These are phyloP conservation scores for Tardiomyces digboiensis DNA, from an alignment of 1,139 yeast species.

Conservation along the genomic window DNA sequence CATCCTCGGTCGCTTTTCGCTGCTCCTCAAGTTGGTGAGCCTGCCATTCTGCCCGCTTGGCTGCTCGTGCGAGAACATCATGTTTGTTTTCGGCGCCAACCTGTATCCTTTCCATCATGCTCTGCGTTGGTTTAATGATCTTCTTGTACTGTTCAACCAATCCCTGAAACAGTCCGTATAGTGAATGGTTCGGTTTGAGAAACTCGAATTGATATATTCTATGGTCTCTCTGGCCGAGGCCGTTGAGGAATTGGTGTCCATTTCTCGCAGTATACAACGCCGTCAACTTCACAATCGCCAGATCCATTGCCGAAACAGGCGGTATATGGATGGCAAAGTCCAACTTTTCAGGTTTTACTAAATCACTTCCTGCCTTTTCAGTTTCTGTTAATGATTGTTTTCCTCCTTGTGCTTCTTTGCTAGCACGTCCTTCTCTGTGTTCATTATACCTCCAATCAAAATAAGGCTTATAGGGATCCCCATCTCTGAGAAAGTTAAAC, in stretches of 20 bases:
- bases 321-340: conserved; percentile 43
- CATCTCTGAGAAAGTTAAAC: conserved; percentile 51
- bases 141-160: conserved; percentile 49
- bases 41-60: conserved; percentile 47
- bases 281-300: conserved; percentile 59
- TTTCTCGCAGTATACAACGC: conserved; percentile 58
- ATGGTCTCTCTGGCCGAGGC: conserved; percentile 32
- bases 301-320: conserved; percentile 51
- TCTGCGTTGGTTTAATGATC: conserved; percentile 25
- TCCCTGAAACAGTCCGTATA: conserved; percentile 41
- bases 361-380: conserved; percentile 2
- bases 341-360: conserved; percentile 3
- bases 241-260: conserved; percentile 38
- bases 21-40: conserved; percentile 27
- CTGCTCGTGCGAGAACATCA: conserved; percentile 41
- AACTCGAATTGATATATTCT: conserved; percentile 61
- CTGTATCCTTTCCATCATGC: conserved; percentile 12
- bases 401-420: conserved; percentile 10
- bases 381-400: conserved; percentile 3
- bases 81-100: conserved; percentile 20
- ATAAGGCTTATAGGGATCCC: conserved; percentile 47
- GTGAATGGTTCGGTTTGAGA: conserved; percentile 49
- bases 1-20: conserved; percentile 23
- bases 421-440: conserved; percentile 12
- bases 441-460: conserved; percentile 37